Evolutionary conservation across 2,329 filamentous ascomycete species (phyloP).

Genomic region (Phoma sp.): DNA sequence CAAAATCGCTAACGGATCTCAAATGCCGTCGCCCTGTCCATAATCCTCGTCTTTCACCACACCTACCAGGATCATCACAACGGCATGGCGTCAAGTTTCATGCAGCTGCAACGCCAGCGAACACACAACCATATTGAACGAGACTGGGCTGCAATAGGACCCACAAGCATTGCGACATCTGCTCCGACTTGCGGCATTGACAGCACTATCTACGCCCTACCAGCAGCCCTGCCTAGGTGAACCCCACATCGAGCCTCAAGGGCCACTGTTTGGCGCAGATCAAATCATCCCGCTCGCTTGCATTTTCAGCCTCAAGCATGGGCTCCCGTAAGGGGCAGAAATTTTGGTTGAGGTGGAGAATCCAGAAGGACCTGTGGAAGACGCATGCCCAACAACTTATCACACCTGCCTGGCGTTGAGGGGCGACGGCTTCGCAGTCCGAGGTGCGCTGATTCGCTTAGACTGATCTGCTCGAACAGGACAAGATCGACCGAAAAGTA

Average conservation of each 20-base stretch:
- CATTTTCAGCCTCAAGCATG: background rate
- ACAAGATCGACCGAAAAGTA: constrained; percentile 26
- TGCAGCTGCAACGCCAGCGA: background rate
- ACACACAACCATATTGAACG: background rate
- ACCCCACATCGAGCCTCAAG: background rate
- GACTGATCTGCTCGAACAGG: constrained; percentile 8
- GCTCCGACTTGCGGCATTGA: no score
- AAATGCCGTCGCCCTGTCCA: background rate
- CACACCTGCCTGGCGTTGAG: constrained; percentile 3
- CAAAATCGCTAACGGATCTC: background rate
- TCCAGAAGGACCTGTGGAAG: constrained; percentile 5
- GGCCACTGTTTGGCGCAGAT: constrained; percentile 1
- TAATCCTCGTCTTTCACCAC: background rate
- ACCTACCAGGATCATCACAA: background rate
- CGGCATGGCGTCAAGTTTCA: background rate
- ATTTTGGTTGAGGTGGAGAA: constrained; percentile 12
- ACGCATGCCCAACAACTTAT: constrained; percentile 14
- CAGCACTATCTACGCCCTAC: background rate
- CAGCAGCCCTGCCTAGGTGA: background rate
- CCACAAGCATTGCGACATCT: background rate
- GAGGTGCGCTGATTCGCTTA: constrained; percentile 4
- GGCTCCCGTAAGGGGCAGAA: background rate
- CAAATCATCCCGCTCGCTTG: background rate
- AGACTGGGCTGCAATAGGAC: background rate
- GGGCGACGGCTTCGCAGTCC: background rate